Conservation (phyloP, 129 eudicot species). For the Glebionis coronaria region DNA sequence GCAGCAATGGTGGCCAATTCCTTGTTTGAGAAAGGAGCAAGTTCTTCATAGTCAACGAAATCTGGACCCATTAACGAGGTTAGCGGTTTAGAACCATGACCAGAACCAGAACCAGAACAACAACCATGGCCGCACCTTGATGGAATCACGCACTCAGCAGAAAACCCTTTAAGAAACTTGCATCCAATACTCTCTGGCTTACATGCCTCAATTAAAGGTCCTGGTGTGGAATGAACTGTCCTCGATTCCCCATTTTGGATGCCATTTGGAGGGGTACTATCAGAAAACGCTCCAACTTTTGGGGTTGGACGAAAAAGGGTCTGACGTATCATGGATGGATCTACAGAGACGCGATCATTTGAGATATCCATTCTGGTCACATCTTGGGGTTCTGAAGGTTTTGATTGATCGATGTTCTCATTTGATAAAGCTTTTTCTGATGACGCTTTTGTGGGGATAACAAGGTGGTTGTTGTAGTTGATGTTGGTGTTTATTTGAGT, state of each 20-base stretch:
- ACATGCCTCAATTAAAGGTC: constrained; percentile 50
- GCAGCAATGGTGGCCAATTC: too few species aligned
- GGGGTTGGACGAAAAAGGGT: constrained; percentile 46
- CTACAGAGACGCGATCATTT: constrained; percentile 10
- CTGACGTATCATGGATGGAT: too few species aligned
- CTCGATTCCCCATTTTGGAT: too few species aligned
- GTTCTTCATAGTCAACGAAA: too few species aligned
- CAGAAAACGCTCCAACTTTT: constrained; percentile 56
- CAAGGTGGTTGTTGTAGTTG: constrained; percentile 32
- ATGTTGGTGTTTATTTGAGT: too few species aligned
- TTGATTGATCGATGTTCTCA: too few species aligned
- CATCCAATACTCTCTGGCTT: constrained; percentile 38
- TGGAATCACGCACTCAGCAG: too few species aligned
- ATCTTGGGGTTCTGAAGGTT: constrained; percentile 23
- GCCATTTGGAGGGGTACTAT: constrained; percentile 33
- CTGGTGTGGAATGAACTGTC: constrained; percentile 46
- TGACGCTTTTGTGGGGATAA: constrained; percentile 35
- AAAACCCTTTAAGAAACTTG: constrained; percentile 51
- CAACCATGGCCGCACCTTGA: too few species aligned
- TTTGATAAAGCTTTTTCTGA: constrained; percentile 45
- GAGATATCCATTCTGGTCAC: background rate
- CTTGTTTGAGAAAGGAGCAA: too few species aligned
- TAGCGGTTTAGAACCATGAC: too few species aligned
- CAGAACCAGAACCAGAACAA: too few species aligned
- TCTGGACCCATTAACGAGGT: too few species aligned